Evolutionary conservation across 352 stramenopile genomes (phyloP).

Genomic region (Peronospora belbahrii): DNA sequence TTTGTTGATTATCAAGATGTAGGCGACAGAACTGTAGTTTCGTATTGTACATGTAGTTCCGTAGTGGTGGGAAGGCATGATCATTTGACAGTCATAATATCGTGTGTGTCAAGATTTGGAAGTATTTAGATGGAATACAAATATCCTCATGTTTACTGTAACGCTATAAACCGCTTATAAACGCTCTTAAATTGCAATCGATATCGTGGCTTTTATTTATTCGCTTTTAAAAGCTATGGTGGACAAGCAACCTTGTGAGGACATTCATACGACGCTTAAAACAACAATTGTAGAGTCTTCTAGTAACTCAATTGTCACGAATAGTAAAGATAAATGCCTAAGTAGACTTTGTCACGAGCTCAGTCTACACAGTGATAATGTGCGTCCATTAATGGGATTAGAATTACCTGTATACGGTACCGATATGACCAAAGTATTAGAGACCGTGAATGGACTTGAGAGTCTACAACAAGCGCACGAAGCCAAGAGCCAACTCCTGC

Average conservation of each 20-base stretch:
- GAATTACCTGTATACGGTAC: constrained; percentile 60
- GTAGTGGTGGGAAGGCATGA: too few relatives aligned
- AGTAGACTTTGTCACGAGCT: constrained; percentile 19
- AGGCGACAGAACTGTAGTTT: not conserved
- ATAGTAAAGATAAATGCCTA: constrained; percentile 1
- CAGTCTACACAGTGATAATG: constrained; percentile 21
- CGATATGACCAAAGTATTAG: constrained; percentile 39
- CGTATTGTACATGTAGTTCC: not conserved
- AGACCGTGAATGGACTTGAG: constrained; percentile 48
- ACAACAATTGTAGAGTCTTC: constrained; percentile 1
- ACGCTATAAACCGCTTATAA: too few relatives aligned
- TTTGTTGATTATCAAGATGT: too few relatives aligned
- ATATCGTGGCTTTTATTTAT: not conserved
- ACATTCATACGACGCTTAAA: not conserved
- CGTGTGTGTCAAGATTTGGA: constrained; percentile 15
- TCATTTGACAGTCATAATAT: constrained; percentile 20
- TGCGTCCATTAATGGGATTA: constrained; percentile 49
- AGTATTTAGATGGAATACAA: not conserved
- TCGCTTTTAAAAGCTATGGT: constrained; percentile 18
- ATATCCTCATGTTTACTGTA: too few relatives aligned
- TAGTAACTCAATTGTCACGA: not conserved
- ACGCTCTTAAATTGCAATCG: too few relatives aligned
- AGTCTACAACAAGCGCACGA: constrained; percentile 61
- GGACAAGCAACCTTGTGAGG: constrained; percentile 12
- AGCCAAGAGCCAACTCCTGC: constrained; percentile 66